Conservation (phyloP, 73 alveolate species). For the Uronychia binucleata region DNA sequence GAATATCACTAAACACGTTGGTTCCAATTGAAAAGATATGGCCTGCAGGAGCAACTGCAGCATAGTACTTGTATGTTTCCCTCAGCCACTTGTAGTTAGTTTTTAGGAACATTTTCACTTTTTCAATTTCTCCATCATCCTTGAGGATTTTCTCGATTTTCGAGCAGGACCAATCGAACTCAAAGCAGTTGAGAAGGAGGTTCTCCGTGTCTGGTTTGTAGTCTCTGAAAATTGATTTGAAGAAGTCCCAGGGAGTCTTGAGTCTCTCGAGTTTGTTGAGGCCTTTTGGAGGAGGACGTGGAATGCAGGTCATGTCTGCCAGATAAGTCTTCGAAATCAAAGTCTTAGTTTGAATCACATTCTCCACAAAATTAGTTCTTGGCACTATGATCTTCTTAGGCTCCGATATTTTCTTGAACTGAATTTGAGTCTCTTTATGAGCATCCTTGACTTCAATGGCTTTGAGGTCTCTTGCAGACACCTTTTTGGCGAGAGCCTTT, state of each 20-base stretch:
- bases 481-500: constrained; percentile 14
- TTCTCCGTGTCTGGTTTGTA: constrained; percentile 78
- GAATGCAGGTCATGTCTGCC: constrained; percentile 49
- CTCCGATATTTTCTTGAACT: constrained; percentile 5
- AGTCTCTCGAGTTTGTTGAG: constrained; percentile 30
- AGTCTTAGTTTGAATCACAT: constrained; percentile 39
- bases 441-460: too few species aligned
- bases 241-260: constrained; percentile 73
- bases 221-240: constrained; percentile 74
- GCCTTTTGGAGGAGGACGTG: constrained; percentile 57
- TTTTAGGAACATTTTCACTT: constrained; percentile 30
- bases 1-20: constrained; percentile 55
- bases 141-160: constrained; percentile 58
- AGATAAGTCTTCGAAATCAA: constrained; percentile 46
- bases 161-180: constrained; percentile 75
- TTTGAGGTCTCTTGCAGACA: too few species aligned
- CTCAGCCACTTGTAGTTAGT: constrained; percentile 34
- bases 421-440: too few species aligned
- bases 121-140: constrained; percentile 33
- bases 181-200: constrained; percentile 77
- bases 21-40: constrained; percentile 55
- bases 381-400: constrained; percentile 36
- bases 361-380: constrained; percentile 51
- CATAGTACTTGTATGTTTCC: constrained; percentile 60
- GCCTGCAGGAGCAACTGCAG: constrained; percentile 71